A percentile compares a stretch with the other conserved stretches of the same genome.
Conservation (phyloP, 306 rosid genomes). For the Dalbergia cultrata region DNA sequence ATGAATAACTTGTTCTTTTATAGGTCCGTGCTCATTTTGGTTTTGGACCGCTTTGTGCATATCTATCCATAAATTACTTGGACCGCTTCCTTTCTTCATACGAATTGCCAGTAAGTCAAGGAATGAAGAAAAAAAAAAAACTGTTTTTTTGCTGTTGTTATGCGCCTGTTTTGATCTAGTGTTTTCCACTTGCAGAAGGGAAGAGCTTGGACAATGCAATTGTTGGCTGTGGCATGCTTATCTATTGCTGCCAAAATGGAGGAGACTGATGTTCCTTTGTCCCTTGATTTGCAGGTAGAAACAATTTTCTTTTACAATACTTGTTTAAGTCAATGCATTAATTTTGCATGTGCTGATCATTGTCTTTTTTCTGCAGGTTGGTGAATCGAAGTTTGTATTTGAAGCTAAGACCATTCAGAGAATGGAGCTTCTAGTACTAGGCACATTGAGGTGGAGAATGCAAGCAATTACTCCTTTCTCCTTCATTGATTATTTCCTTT, state of each 20-base stretch:
- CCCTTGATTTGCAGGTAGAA: slow-evolving; percentile 84
- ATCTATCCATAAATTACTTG: slow-evolving; percentile 85
- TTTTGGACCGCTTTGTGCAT: slow-evolving; percentile 87
- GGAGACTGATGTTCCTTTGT: slow-evolving; percentile 78
- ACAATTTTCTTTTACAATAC: background rate
- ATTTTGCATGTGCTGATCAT: slow-evolving; percentile 43
- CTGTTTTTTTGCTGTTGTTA: background rate
- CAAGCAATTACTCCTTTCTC: slow-evolving; percentile 89
- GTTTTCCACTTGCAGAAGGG: slow-evolving; percentile 60
- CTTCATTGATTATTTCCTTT: slow-evolving; percentile 78
- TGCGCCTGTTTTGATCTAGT: slow-evolving; percentile 47
- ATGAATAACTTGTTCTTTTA: slow-evolving; percentile 24
- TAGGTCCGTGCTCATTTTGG: slow-evolving; percentile 81
- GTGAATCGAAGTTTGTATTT: slow-evolving; percentile 78
- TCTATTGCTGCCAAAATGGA: slow-evolving; percentile 94
- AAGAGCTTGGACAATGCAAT: slow-evolving; percentile 92
- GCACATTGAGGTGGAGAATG: slow-evolving; percentile 95
- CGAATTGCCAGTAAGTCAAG: slow-evolving; percentile 86
- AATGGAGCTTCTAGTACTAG: slow-evolving; percentile 94
- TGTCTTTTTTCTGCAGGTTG: slow-evolving; percentile 63
- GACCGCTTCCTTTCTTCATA: slow-evolving; percentile 90
- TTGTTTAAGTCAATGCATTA: slow-evolving; percentile 20
- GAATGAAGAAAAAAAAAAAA: background rate
- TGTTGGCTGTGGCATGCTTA: slow-evolving; percentile 89
- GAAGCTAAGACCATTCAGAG: slow-evolving; percentile 90